Percentiles rank a stretch among this genome's conserved stretches.
phyloP scores from a whole-genome alignment of 164 flowering plant genomes.

The Sextonia rubra region DNA sequence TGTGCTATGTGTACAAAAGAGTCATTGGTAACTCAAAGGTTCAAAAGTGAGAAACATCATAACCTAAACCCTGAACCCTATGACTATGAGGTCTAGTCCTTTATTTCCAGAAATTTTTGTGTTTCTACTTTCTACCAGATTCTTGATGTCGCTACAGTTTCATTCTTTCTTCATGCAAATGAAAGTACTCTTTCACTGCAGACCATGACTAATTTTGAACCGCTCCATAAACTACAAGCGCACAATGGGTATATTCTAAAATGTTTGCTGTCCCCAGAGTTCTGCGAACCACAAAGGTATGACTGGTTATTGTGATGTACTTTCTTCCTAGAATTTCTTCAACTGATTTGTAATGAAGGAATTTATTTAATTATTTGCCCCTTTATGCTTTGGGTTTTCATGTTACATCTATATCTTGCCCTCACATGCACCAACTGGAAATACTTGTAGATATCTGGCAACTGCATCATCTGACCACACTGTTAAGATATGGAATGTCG shows the following conservation, averaged over 20 bases:
- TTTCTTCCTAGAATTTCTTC: not conserved
- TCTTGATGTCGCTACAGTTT: conserved; percentile 2
- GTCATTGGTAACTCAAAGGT: too few species aligned
- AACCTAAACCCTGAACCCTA: too few species aligned
- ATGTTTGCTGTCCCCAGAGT: conserved; percentile 88
- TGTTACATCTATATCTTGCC: not conserved
- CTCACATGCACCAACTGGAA: not conserved
- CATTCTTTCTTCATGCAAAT: not conserved
- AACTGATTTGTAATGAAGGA: not conserved
- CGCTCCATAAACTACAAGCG: conserved; percentile 90
- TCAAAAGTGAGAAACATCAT: too few species aligned
- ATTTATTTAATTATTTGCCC: not conserved
- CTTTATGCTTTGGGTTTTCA: not conserved
- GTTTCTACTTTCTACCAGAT: conserved; percentile 2
- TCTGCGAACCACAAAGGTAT: conserved; percentile 77
- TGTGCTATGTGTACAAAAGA: too few species aligned
- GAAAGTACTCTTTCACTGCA: conserved; percentile 21
- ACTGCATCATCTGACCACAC: conserved; percentile 95
- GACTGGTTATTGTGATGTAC: conserved; percentile 1
- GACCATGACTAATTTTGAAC: conserved; percentile 98
- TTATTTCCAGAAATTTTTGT: not conserved
- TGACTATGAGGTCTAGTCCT: too few species aligned
- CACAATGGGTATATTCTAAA: conserved; percentile 86
- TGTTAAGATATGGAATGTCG: conserved; percentile 98
- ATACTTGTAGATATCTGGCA: conserved; percentile 65